These are phyloP conservation scores for Aspergillus piperis DNA, from an alignment of 2,329 filamentous ascomycete genomes.

Conservation along the genomic window DNA sequence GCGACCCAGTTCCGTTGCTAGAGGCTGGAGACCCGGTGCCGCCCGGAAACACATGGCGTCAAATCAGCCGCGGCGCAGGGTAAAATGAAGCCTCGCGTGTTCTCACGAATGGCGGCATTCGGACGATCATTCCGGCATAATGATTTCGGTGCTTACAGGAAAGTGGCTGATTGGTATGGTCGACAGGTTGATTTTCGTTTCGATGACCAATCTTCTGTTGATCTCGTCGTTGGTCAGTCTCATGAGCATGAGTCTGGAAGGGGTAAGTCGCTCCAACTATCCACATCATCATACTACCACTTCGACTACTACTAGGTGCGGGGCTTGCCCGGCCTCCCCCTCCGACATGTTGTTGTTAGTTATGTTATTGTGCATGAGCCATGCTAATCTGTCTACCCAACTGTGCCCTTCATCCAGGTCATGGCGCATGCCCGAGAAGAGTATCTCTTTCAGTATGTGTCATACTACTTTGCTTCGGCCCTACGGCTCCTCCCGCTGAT, in stretches of 20 bases:
- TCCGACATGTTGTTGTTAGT: no score
- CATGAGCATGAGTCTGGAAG: slow-evolving; percentile 60
- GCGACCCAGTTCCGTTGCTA: neutral
- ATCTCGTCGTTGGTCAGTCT: slow-evolving; percentile 61
- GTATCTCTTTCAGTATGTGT: slow-evolving; percentile 59
- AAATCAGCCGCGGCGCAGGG: neutral
- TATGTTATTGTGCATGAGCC: slow-evolving; percentile 3
- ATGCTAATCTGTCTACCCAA: slow-evolving; percentile 12
- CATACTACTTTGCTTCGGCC: neutral
- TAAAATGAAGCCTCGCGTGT: neutral
- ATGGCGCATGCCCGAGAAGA: slow-evolving; percentile 63
- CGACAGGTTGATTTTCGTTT: slow-evolving; percentile 58
- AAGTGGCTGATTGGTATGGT: slow-evolving; percentile 17
- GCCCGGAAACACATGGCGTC: neutral
- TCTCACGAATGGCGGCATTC: slow-evolving; percentile 19
- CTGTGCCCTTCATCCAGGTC: slow-evolving; percentile 45
- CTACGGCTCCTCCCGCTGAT: slow-evolving; percentile 11
- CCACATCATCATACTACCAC: no score
- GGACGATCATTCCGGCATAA: neutral
- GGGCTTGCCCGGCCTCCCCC: neutral
- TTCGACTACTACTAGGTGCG: neutral
- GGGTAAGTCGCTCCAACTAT: slow-evolving; percentile 37
- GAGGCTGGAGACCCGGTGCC: neutral
- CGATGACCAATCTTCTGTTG: slow-evolving; percentile 62
- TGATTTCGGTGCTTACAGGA: neutral